Evolutionary conservation across 2,329 filamentous ascomycete species (phyloP).

Genomic region (Epichloe amarillans): DNA sequence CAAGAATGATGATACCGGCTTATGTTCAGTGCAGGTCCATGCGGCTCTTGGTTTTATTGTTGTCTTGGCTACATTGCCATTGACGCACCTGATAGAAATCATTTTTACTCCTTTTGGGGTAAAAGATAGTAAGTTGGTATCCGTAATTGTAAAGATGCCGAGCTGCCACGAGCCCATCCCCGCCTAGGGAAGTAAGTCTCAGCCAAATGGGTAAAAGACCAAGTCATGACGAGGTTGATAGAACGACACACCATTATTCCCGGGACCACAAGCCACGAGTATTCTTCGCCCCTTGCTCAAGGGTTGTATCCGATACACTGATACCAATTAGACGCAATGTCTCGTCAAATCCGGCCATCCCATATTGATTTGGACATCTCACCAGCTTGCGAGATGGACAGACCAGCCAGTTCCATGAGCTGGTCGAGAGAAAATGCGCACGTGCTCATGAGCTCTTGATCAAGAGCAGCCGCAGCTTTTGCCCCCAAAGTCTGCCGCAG

Average conservation of each 20-base stretch:
- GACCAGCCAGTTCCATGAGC: conserved; percentile 88
- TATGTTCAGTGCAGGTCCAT: neutral
- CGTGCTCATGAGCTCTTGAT: conserved; percentile 85
- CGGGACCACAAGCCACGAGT: conserved; percentile 82
- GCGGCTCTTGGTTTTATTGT: neutral
- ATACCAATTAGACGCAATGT: neutral
- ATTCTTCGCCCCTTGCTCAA: conserved; percentile 55
- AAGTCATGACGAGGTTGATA: neutral
- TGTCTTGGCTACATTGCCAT: neutral
- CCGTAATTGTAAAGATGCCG: conserved; percentile 86
- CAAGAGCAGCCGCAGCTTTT: conserved; percentile 76
- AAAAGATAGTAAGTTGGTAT: conserved; percentile 80
- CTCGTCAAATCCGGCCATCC: neutral
- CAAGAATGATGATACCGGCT: neutral
- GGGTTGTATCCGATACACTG: conserved; percentile 78
- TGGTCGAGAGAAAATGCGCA: conserved; percentile 89
- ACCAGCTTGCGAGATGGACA: conserved; percentile 88
- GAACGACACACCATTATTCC: conserved; percentile 45
- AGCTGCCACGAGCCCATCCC: conserved; percentile 88
- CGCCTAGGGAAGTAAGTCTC: conserved; percentile 40
- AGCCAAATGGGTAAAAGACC: neutral
- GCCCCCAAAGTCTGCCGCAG: conserved; percentile 63
- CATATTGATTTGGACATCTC: conserved; percentile 10
- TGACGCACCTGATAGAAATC: conserved; percentile 66
- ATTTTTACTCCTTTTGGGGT: conserved; percentile 82